A percentile compares a stretch with the other conserved stretches of the same genome.
phyloP scores from a whole-genome alignment of 176 grass and related monocot genomes.

The Rhynchospora tenuis region DNA sequence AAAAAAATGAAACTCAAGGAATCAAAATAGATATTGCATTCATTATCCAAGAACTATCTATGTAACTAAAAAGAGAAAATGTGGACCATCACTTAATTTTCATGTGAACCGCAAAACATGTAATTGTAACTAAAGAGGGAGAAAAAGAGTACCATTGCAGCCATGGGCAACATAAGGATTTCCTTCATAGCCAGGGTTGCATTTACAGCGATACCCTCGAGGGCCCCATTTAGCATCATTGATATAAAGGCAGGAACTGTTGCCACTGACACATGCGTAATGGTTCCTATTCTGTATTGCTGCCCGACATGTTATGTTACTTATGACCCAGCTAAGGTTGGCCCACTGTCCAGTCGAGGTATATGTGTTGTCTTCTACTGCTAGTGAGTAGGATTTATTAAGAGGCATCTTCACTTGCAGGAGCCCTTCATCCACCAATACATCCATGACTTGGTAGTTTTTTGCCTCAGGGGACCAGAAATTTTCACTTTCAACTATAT shows the following conservation, averaged over 20 bases:
- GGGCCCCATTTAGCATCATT: background rate
- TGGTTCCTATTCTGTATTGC: background rate
- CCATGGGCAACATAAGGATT: conserved; percentile 36
- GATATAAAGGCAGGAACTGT: conserved; percentile 1
- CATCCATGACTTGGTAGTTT: background rate
- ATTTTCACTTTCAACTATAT: background rate
- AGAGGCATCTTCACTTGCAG: background rate
- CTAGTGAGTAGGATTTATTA: background rate
- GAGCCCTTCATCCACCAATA: background rate
- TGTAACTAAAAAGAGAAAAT: background rate
- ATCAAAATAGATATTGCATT: background rate
- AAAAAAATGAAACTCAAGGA: background rate
- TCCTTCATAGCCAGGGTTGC: conserved; percentile 7
- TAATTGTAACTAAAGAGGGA: background rate
- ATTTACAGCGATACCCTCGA: background rate
- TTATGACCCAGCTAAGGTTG: background rate
- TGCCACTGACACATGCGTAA: conserved; percentile 15
- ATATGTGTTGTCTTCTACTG: background rate
- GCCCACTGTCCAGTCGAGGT: background rate
- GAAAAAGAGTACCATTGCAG: conserved; percentile 1
- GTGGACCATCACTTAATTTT: background rate
- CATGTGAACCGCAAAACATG: background rate
- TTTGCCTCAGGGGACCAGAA: background rate
- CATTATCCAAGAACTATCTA: background rate
- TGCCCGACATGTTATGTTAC: background rate